Base-by-base conservation (phyloP, 1,284 basidiomycete species). In the Cryptococcus sp. region DNA sequence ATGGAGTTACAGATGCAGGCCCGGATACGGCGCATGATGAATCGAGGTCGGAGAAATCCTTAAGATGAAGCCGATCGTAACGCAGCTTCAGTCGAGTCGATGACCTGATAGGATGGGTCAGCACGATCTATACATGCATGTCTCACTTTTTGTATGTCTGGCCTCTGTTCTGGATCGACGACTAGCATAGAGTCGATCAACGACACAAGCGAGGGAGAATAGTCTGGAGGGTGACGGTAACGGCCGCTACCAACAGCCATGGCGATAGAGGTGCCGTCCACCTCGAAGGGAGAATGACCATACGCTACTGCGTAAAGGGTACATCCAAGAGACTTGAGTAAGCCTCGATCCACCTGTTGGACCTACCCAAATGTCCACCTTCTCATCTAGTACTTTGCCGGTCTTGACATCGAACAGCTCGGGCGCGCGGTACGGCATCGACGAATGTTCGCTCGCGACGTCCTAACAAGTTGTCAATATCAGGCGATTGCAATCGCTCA, bases 401-500 rank as follows among this genome's bases (percentile, higher is more conserved):
- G 93, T 96, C 76, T 95, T 95, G 57, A 95, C 92, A 69, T 97
- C 93, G 72, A 96, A 96, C 11, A 97, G 82, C 71, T 97, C 93
- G 0, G 93, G 93, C 3, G 93, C 93, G 45, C 93, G 87, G 71
- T 94, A 97, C 0, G 93, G 90, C 93, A 97, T 96, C 15, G 92
- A 93, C 64, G 90, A 92, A 78, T 94, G 93, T 76, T 96, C 93
- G 20, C 90, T 91, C 1, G 93, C 93, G 65, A 94, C 87, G 74
- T 97, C 93, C 86, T 93, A 27, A 57, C 47, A 49, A 51, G 20
- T 45, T 44, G 16, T 17, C 8, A 27, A 19, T 11, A 23, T 3
- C 19, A 25, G 19, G 13, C 15, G 42, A 45, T 35, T 45, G 31
- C 23, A 15, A 23, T 38, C 54, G 56, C 66, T 40, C 64, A 88